A percentile compares a stretch with the other conserved stretches of the same genome.
phyloP scores from a whole-genome alignment of 805 yeast species.

The Zygoascus flipseniorum region DNA sequence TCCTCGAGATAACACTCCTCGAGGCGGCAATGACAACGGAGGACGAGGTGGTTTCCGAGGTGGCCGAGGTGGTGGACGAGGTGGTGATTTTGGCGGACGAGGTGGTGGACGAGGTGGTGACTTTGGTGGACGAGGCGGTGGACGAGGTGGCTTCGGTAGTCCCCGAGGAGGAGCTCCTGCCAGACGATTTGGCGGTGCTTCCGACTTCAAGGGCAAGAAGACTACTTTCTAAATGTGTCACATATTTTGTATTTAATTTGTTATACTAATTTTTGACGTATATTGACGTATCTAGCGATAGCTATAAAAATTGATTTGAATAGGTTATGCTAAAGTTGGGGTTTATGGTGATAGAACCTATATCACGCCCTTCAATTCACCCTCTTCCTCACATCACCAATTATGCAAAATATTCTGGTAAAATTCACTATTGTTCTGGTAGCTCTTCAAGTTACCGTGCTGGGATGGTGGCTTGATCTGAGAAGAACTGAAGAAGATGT shows the following conservation, averaged over 20 bases:
- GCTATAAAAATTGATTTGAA: background rate
- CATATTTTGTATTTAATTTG: background rate
- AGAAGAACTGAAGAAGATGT: background rate
- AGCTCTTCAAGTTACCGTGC: background rate
- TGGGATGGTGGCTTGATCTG: background rate
- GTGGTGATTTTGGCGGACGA: slow-evolving; percentile 19
- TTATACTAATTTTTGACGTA: background rate
- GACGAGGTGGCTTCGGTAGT: slow-evolving; percentile 22
- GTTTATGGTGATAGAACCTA: background rate
- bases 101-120: slow-evolving; percentile 24
- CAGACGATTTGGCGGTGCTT: slow-evolving; percentile 42
- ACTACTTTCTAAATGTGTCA: slow-evolving; percentile 24
- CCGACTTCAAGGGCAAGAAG: slow-evolving; percentile 63
- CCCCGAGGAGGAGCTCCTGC: slow-evolving; percentile 31
- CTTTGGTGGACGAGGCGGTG: slow-evolving; percentile 20
- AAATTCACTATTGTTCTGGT: background rate
- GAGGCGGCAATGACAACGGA: slow-evolving; percentile 18
- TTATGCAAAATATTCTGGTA: background rate
- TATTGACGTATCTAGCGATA: background rate
- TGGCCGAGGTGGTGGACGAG: slow-evolving; percentile 21
- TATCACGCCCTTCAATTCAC: background rate
- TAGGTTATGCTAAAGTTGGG: background rate
- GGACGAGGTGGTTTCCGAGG: slow-evolving; percentile 26
- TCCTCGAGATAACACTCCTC: slow-evolving; percentile 44
- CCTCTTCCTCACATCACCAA: background rate